Conservation (phyloP, 75 land plant genomes). For the Selaginella moellendorffii region DNA sequence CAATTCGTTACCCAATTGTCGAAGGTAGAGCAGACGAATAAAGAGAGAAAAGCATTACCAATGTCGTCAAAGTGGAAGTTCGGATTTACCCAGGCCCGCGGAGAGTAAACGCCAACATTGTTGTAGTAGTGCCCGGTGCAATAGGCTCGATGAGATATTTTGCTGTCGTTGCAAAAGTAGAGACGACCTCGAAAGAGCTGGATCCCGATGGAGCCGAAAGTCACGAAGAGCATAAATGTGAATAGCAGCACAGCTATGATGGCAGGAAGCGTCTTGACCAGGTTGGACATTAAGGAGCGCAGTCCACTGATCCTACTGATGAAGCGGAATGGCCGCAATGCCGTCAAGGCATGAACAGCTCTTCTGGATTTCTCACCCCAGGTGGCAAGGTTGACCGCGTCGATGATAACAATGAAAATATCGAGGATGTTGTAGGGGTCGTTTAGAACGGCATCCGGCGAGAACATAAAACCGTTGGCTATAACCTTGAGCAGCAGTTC, state of each 20-base stretch:
- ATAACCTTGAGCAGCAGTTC: too few species aligned
- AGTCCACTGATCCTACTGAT: constrained; percentile 22
- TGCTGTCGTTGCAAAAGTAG: constrained; percentile 13
- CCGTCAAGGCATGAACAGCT: constrained; percentile 11
- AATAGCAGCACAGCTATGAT: constrained; percentile 18
- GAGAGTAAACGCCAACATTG: constrained; percentile 7
- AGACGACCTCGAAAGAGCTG: constrained; percentile 15
- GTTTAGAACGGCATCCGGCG: constrained; percentile 28
- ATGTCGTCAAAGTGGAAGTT: constrained; percentile 24
- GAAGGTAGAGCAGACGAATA: constrained; percentile 26
- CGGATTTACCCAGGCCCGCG: constrained; percentile 20
- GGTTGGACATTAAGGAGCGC: constrained; percentile 11
- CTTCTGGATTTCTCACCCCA: not conserved
- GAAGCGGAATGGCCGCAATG: constrained; percentile 20
- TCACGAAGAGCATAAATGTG: constrained; percentile 20
- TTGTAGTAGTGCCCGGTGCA: constrained; percentile 24
- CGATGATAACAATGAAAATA: constrained; percentile 18
- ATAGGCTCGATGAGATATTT: constrained; percentile 8
- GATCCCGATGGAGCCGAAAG: constrained; percentile 23
- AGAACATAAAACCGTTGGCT: too few species aligned
- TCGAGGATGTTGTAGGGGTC: constrained; percentile 24
- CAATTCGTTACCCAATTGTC: constrained; percentile 15
- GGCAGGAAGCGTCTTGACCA: constrained; percentile 24
- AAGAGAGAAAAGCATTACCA: constrained; percentile 21
- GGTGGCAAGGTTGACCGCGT: constrained; percentile 9